phyloP scores from a whole-genome alignment of 495 filamentous ascomycete genomes.

The Neurospora sp. region DNA sequence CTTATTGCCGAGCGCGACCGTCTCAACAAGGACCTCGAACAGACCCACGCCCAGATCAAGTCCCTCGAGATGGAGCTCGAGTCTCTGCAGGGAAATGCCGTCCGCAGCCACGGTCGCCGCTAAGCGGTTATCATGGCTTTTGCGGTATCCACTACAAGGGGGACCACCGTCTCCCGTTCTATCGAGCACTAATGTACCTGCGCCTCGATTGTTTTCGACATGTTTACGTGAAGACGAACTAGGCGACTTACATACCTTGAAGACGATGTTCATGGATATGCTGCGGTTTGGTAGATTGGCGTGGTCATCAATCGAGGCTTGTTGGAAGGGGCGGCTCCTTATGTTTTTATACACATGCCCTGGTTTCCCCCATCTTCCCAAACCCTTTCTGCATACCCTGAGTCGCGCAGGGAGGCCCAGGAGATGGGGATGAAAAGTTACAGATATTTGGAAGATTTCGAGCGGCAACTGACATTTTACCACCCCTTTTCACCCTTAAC shows the following conservation, averaged over 20 bases:
- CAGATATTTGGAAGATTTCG: background rate
- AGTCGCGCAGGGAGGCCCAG: background rate
- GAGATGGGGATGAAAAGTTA: background rate
- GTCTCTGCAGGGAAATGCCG: slow-evolving; percentile 80
- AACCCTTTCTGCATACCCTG: background rate
- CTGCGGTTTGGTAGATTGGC: background rate
- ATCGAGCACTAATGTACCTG: background rate
- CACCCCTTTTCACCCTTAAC: background rate
- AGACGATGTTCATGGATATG: slow-evolving; percentile 12
- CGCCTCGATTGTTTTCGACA: background rate
- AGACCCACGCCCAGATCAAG: slow-evolving; percentile 96
- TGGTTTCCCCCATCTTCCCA: background rate
- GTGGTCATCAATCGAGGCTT: background rate
- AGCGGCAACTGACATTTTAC: background rate
- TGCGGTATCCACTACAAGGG: background rate
- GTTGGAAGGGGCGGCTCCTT: background rate
- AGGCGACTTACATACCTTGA: background rate
- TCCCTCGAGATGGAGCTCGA: slow-evolving; percentile 88
- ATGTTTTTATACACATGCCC: background rate
- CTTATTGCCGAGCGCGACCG: slow-evolving; percentile 95
- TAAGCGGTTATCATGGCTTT: slow-evolving; percentile 34
- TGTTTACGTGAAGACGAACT: background rate
- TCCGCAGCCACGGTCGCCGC: slow-evolving; percentile 91
- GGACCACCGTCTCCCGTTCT: background rate
- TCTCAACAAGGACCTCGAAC: slow-evolving; percentile 97